Base-by-base conservation (phyloP, 1,284 basidiomycete species). In the Ustilago hordei region DNA sequence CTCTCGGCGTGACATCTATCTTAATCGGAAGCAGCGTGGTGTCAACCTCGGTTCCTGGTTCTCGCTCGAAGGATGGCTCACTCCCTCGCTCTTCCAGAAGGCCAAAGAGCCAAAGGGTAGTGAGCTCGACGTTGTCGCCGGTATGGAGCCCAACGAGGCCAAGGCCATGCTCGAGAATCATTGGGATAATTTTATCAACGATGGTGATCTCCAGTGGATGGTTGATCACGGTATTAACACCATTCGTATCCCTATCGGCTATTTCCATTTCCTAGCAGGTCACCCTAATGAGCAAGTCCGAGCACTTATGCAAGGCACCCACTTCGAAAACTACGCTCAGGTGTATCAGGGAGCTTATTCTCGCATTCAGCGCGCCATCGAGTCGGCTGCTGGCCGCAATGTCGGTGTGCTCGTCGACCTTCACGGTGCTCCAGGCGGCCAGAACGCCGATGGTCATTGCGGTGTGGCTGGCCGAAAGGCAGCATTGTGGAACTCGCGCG, bases 391-490 rank as follows among this genome's bases (percentile, higher is more conserved):
- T 35, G 81, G 82, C 4, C 88, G 90, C 81, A 90, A 90, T 12
- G 89, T 95, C n/a, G 93, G 93, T 8, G 92, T 95, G 7, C 88
- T 95, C 8, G 88, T 95, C 63, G 93, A 86, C 64, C 72, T 86
- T 12, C 84, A 86, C 79, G 90, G 91, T 17, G 92, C 91, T 1
- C 91, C 92, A 0, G 92, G 92, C 11, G 87, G 84, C 3, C 89
- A 89, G 72, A 88, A 88, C 69, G 80, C 79, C 19, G 88, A 89
- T 66, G 87, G 87, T 75, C 82, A 85, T 81, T 80, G 56, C n/a
- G 78, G 78, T 41, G 54, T 80, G 55, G 78, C 69, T 8, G 64
- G 56, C n/a, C 64, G 61, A 28, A 70, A 78, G 45, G 77, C 58
- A 2, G 58, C 64, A 8, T 67, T 83, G 81, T 88, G 72, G 86